Evolutionary conservation across 202 grass and related monocot genomes (phyloP), one percentile per base, ranked within the genome.

Genomic region (Zoysia matrella): DNA sequence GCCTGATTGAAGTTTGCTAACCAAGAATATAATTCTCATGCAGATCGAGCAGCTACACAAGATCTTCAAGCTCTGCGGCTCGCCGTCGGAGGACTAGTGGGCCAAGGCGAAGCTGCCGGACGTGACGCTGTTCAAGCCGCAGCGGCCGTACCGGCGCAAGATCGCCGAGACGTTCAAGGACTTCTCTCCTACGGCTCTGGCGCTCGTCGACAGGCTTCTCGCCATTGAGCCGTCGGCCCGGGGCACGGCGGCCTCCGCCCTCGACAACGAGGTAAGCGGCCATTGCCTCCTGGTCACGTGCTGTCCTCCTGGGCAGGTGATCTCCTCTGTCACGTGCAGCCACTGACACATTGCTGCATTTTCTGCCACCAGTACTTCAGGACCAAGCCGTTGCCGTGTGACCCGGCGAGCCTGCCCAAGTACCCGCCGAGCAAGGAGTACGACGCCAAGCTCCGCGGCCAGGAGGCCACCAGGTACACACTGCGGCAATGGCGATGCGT

Each of bases 1-100:
- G 2, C 3, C 13, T 51, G 3, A 46, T 43, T 7, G n/a, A 14
- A 22, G 47, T 8, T 51, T 8, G 36, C 45, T 43, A 12, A 47
- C 54, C 43, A 11, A 2, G 39, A 11, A 60, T 7, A 36, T 36
- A 36, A 36, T 79, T 47, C 1, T 47, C 9, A 1, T 15, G 60
- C 76, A 94, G 94, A 92, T 97, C 22, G 94, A 97, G 86, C 94
- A 97, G 81, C 71, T 97, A 71, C 94, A 97, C 85, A 97, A 92
- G 53, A 97, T 97, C 78, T 97, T 97, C 84, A 97, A 97, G 89
- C 88, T 97, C 61, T 97, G 94, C 58, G 94, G 94, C 11, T 97
- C 94, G n/a, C 94, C 94, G 45, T 91, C 91, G 3, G 94, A 97
- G 55, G 87, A 97, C 12, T 97, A 93, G 76, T 97, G 94, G 94